Percentiles rank a stretch among this genome's conserved stretches.
phyloP scores from a whole-genome alignment of 1,284 basidiomycete species.

The Sphagnurus paluster region DNA sequence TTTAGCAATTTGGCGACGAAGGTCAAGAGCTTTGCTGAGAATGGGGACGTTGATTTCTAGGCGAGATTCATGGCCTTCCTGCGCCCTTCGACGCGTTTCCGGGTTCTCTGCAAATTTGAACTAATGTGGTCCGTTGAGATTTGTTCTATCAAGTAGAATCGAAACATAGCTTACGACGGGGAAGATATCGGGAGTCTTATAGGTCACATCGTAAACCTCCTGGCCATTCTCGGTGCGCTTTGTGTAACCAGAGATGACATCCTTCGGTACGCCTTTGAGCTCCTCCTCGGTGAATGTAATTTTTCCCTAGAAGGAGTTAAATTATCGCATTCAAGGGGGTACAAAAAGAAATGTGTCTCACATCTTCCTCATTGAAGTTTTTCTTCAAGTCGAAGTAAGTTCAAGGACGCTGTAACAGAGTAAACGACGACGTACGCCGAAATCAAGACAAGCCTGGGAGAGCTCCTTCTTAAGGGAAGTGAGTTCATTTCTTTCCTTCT shows the following conservation, averaged over 20 bases:
- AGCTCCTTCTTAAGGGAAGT: constrained; percentile 67
- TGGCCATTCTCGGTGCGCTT: constrained; percentile 57
- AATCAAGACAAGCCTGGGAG: constrained; percentile 70
- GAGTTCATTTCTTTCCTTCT: constrained; percentile 58
- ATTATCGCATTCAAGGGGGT: neutral
- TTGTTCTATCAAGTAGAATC: neutral
- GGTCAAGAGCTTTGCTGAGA: constrained; percentile 60
- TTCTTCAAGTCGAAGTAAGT: constrained; percentile 47
- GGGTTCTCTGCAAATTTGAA: constrained; percentile 78
- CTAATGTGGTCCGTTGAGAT: constrained; percentile 34
- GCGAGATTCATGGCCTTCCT: constrained; percentile 66
- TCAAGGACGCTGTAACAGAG: neutral
- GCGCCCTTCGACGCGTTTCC: constrained; percentile 63
- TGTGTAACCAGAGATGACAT: constrained; percentile 74
- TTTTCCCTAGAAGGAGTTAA: constrained; percentile 44
- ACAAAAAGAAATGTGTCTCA: constrained; percentile 27
- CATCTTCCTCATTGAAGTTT: constrained; percentile 87
- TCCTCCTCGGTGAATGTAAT: constrained; percentile 70
- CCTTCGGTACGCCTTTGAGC: constrained; percentile 75
- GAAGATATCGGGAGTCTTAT: constrained; percentile 68
- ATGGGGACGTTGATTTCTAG: constrained; percentile 70
- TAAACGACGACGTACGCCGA: constrained; percentile 50
- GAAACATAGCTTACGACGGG: constrained; percentile 55
- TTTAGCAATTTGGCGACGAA: constrained; percentile 67
- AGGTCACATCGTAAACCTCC: constrained; percentile 69